These are phyloP conservation scores for Fibroporia radiculosa DNA, from an alignment of 768 basidiomycete species.

Conservation along the genomic window DNA sequence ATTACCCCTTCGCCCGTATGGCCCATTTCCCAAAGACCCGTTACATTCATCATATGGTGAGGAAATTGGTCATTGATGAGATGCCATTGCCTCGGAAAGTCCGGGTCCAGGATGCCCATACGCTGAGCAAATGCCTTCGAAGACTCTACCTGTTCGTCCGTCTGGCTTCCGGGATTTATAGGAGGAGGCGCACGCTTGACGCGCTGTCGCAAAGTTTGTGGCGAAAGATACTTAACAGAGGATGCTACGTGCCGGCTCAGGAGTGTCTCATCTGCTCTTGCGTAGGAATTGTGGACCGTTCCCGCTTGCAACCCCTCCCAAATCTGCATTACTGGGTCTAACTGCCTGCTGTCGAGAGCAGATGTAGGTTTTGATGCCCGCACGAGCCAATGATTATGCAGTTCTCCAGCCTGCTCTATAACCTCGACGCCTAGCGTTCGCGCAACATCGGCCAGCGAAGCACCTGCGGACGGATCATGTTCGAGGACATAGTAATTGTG, in stretches of 20 bases:
- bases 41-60: conserved; percentile 88
- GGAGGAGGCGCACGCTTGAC: conserved; percentile 70
- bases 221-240: conserved; percentile 53
- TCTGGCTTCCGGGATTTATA: conserved; percentile 24
- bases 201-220: conserved; percentile 60
- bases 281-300: conserved; percentile 12
- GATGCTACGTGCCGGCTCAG: conserved; percentile 38
- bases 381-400: conserved; percentile 78
- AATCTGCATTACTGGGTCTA: conserved; percentile 42
- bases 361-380: conserved; percentile 38
- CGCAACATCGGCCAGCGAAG: conserved; percentile 55
- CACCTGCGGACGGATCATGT: conserved; percentile 44
- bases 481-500: conserved; percentile 83
- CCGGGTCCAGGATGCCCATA: conserved; percentile 72
- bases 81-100: conserved; percentile 89
- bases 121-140: conserved; percentile 45
- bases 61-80: conserved; percentile 81
- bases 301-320: conserved; percentile 37
- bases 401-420: conserved; percentile 82
- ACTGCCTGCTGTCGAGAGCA: conserved; percentile 25
- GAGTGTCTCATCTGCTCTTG: conserved; percentile 34
- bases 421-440: conserved; percentile 67
- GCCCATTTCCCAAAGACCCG: conserved; percentile 85
- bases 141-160: conserved; percentile 23
- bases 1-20: conserved; percentile 83